Percentiles rank a stretch among this genome's conserved stretches.
phyloP scores from a whole-genome alignment of 1,284 basidiomycete genomes.

The Coniferiporia weirii region DNA sequence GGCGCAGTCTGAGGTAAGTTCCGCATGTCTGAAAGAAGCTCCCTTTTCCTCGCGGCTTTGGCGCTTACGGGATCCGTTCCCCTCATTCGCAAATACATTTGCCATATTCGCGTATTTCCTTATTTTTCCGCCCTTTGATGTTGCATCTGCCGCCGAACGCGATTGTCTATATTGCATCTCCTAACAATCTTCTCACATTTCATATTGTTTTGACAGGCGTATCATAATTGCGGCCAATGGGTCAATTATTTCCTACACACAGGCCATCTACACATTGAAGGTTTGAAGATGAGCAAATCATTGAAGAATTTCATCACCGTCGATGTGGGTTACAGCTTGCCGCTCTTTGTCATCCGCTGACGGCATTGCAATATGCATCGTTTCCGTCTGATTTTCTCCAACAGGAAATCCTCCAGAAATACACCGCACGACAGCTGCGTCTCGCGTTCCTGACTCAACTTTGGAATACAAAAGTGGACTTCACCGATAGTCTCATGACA shows the following conservation, averaged over 20 bases:
- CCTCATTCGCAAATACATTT: not conserved
- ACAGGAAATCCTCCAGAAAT: conserved; percentile 86
- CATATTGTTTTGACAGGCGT: conserved; percentile 52
- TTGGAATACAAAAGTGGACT: conserved; percentile 94
- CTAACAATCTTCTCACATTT: not conserved
- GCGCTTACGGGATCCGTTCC: not conserved
- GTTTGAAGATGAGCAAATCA: conserved; percentile 99
- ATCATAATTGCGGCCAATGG: conserved; percentile 91
- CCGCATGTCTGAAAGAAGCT: not conserved
- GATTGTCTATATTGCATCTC: not conserved
- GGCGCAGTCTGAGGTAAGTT: conserved; percentile 87
- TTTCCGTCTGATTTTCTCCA: conserved; percentile 2
- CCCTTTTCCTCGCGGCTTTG: not conserved
- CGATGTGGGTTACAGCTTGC: conserved; percentile 54
- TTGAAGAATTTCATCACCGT: conserved; percentile 99
- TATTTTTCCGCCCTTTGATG: not conserved
- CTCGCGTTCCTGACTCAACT: conserved; percentile 88
- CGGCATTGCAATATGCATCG: not conserved
- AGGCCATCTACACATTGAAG: conserved; percentile 97
- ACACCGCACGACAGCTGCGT: conserved; percentile 88
- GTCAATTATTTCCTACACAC: conserved; percentile 99
- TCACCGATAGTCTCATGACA: conserved; percentile 85
- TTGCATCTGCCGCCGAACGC: not conserved
- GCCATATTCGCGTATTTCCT: not conserved
- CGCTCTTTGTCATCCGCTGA: not conserved